phyloP scores from a whole-genome alignment of 2,329 filamentous ascomycete species.

The Aureobasidium mangrovei region DNA sequence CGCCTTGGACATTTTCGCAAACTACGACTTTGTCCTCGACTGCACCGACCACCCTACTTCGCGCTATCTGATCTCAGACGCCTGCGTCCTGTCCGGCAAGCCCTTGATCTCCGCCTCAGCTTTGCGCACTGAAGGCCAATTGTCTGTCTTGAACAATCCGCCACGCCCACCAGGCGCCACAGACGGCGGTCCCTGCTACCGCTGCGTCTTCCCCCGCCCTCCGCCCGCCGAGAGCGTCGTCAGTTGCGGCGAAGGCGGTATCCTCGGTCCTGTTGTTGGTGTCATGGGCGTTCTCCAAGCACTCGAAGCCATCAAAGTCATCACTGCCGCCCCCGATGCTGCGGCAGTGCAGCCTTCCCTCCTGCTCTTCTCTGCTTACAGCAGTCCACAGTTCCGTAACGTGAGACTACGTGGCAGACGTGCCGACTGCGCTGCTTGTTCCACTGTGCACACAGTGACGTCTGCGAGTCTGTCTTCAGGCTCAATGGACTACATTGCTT shows the following conservation, averaged over 20 bases:
- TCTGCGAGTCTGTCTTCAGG: constrained; percentile 53
- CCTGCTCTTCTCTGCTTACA: constrained; percentile 49
- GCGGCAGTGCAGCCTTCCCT: constrained; percentile 30
- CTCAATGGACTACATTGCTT: constrained; percentile 72
- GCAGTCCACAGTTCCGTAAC: constrained; percentile 55
- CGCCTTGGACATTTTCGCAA: constrained; percentile 54
- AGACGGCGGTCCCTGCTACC: constrained; percentile 74
- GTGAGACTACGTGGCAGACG: constrained; percentile 65
- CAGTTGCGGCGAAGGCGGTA: constrained; percentile 86
- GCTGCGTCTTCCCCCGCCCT: constrained; percentile 83
- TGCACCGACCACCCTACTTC: constrained; percentile 91
- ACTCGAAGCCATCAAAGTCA: constrained; percentile 77
- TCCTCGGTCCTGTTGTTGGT: constrained; percentile 86
- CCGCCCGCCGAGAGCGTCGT: constrained; percentile 75
- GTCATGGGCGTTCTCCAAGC: constrained; percentile 90
- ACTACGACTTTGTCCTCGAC: constrained; percentile 81
- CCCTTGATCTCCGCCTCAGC: constrained; percentile 85
- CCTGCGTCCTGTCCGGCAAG: constrained; percentile 69
- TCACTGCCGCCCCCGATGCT: constrained; percentile 37
- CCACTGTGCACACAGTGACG: constrained; percentile 53
- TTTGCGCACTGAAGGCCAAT: constrained; percentile 77
- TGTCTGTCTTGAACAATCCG: constrained; percentile 80
- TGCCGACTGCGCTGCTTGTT: constrained; percentile 68
- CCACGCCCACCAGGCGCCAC: constrained; percentile 50
- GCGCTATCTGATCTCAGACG: constrained; percentile 86